These are phyloP conservation scores for Neohortaea acidophila DNA, from an alignment of 495 filamentous ascomycete genomes.

Conservation along the genomic window DNA sequence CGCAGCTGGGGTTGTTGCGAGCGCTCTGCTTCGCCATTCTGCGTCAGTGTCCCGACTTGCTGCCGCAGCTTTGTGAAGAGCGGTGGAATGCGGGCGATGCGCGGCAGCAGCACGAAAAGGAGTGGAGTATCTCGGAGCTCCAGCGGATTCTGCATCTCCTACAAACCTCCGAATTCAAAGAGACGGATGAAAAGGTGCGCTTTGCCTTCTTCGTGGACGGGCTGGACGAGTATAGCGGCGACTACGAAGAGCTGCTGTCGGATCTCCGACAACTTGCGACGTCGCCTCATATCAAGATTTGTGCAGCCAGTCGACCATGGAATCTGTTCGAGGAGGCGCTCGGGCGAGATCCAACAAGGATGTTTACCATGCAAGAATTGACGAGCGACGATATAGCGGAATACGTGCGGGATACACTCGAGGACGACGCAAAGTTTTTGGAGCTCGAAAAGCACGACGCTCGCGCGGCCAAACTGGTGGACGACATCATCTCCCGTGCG, in stretches of 20 bases:
- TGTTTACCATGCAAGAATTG: slow-evolving; percentile 1
- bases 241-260: slow-evolving; percentile 1
- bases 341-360: neutral
- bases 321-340: slow-evolving; percentile 7
- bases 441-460: neutral
- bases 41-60: slow-evolving; percentile 6
- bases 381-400: slow-evolving; percentile 5
- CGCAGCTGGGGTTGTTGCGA: slow-evolving; percentile 29
- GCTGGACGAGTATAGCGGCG: slow-evolving; percentile 14
- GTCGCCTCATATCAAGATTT: slow-evolving; percentile 8
- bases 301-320: slow-evolving; percentile 14
- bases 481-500: slow-evolving; percentile 15
- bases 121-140: neutral
- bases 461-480: slow-evolving; percentile 2
- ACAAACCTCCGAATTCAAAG: neutral
- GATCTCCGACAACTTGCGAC: neutral
- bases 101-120: too few species aligned
- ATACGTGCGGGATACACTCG: slow-evolving; percentile 2
- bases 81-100: too few species aligned
- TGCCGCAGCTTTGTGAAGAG: too few species aligned
- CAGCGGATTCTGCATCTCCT: neutral
- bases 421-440: neutral
- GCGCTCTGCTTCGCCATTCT: slow-evolving; percentile 30
- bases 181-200: neutral
- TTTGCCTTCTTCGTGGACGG: slow-evolving; percentile 17